phyloP scores from a whole-genome alignment of 768 basidiomycete genomes.

The Agrocybe pediades region DNA sequence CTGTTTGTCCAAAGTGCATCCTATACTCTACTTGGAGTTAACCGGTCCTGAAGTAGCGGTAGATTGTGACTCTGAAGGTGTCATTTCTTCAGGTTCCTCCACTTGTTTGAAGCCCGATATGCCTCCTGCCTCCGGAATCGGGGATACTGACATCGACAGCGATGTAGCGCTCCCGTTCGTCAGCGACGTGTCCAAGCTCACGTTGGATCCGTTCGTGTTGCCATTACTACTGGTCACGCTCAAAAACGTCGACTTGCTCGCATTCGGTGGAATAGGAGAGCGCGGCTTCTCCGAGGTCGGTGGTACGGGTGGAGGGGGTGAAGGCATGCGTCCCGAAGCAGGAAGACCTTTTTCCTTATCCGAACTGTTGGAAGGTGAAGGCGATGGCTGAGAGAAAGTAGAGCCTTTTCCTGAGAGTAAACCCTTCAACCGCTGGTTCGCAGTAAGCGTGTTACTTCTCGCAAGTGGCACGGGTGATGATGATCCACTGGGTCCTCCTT shows the following conservation, averaged over 20 bases:
- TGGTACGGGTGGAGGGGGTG: constrained; percentile 23
- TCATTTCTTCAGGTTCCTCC: constrained; percentile 6
- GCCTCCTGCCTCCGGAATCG: constrained; percentile 12
- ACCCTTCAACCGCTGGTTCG: constrained; percentile 52
- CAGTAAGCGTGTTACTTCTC: constrained; percentile 38
- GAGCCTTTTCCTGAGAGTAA: constrained; percentile 40
- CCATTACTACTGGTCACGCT: constrained; percentile 4
- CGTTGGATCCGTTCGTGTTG: constrained; percentile 3
- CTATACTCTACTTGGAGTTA: constrained; percentile 4
- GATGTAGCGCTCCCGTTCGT: constrained; percentile 17
- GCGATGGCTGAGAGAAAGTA: constrained; percentile 32
- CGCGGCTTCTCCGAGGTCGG: constrained; percentile 25
- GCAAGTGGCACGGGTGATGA: constrained; percentile 25
- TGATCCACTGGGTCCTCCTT: constrained; percentile 11
- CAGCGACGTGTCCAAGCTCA: constrained; percentile 11
- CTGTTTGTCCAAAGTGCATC: neutral
- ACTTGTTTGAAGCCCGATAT: constrained; percentile 18
- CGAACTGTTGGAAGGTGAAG: constrained; percentile 4
- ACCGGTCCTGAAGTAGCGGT: constrained; percentile 1
- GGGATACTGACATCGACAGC: constrained; percentile 18
- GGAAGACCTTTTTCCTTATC: constrained; percentile 24
- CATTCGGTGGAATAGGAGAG: constrained; percentile 10
- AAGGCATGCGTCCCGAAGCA: constrained; percentile 21
- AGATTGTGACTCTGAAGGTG: neutral
- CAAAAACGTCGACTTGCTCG: neutral